Evolutionary conservation across 2,329 filamentous ascomycete genomes (phyloP), one percentile per base, ranked within the genome.

Genomic region (Alternaria metachromatica): DNA sequence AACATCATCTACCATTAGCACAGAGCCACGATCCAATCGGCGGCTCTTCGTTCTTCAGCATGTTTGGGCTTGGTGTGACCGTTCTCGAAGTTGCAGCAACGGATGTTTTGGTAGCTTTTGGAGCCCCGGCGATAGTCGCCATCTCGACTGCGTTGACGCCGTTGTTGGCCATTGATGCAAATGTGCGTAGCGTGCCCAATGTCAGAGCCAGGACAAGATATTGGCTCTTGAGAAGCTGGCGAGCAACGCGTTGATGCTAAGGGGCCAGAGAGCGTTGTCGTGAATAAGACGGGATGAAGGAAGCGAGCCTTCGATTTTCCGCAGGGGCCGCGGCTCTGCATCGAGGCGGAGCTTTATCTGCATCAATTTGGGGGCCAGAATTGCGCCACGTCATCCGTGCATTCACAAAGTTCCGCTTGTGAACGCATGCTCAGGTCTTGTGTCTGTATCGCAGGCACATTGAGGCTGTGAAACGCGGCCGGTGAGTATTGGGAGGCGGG

Each of bases 11-110:
- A 76, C 76, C 75, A 54, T 70, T 58, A 41, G 72, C 63, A 60
- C 76, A 78, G 6, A 78, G 55, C 74, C 76, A 78, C 1, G 64
- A 68, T 18, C 74, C 74, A 55, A 72, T 60, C 6, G 41, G 46
- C 15, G 49, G 20, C 12, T 60, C 21, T 6, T 67, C 56, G 11
- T 28, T 30, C 13, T 60, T 50, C 5, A 5, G 46, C 26, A 25
- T 20, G 18, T 30, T 58, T 13, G 60, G 58, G 51, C 57, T 65
- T 10, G 60, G 58, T 7, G 63, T 54, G n/a, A 41, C 41, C 41
- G 54, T 51, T 37, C 53, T 62, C 7, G 30, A 21, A 20, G 41
- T 64, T 5, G 62, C 41, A 6, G 56, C 43, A 18, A 57, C 46
- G 21, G 58, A 56, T 12, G 44, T 44, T 30, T 26, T 43, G 20